A percentile compares a stretch with the other conserved stretches of the same genome.
Evolutionary conservation across 1,139 yeast genomes (phyloP).

Genomic region (Suhomyces coccinellae): DNA sequence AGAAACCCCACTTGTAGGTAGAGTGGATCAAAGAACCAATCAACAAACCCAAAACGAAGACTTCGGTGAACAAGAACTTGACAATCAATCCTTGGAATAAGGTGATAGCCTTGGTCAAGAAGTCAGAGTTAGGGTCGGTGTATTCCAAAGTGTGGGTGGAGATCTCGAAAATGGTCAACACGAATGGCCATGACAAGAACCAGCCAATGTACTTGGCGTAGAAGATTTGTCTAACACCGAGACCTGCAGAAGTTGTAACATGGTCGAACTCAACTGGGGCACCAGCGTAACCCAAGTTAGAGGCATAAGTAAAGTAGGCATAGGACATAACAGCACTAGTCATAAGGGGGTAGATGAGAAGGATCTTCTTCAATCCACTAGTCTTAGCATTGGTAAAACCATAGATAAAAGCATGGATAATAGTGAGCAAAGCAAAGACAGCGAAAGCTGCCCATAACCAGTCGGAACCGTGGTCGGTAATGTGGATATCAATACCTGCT

Average conservation of each 20-base stretch:
- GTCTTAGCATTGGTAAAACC: conserved; percentile 39
- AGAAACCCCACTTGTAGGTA: conserved; percentile 69
- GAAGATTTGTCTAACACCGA: conserved; percentile 60
- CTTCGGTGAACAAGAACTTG: conserved; percentile 46
- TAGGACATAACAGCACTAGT: conserved; percentile 49
- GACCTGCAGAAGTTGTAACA: conserved; percentile 36
- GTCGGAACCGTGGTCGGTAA: conserved; percentile 62
- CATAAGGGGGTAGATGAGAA: conserved; percentile 48
- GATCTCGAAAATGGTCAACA: conserved; percentile 47
- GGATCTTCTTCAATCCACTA: conserved; percentile 37
- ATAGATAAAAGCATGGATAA: conserved; percentile 42
- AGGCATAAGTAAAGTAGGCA: conserved; percentile 63
- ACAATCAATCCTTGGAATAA: conserved; percentile 27
- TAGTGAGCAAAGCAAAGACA: conserved; percentile 43
- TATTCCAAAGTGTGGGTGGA: conserved; percentile 41
- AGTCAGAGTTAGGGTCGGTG: conserved; percentile 30
- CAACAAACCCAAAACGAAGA: conserved; percentile 53
- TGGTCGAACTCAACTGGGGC: conserved; percentile 57
- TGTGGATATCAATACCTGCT: conserved; percentile 45
- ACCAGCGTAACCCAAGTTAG: conserved; percentile 65
- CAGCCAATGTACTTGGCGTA: conserved; percentile 67
- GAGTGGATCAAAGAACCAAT: conserved; percentile 56
- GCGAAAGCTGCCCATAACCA: conserved; percentile 73
- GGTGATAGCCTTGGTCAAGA: conserved; percentile 25
- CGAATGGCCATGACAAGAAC: conserved; percentile 63